Evolutionary conservation across 1,139 yeast genomes (phyloP), one percentile per base, ranked within the genome.

Genomic region (Scheffersomyces quercinus): DNA sequence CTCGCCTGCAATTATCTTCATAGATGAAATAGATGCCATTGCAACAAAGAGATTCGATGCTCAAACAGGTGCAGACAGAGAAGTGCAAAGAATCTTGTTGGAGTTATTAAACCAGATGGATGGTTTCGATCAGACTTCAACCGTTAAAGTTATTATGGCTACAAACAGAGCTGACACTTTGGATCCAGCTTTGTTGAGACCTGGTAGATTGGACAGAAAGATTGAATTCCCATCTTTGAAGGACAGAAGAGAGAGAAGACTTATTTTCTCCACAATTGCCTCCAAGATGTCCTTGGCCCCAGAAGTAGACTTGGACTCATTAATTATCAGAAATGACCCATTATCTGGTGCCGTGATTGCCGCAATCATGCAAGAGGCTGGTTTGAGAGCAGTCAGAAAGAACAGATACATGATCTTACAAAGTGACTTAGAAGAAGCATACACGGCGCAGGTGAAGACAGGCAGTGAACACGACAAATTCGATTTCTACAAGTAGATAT

Each of bases 361-460:
- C 29, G 99, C 99, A 26, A 93, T 95, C 56, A 93, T 95, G 99
- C 99, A 95, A 78, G 99, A 95, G 70, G 99, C 99, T 28, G 99
- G 99, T 53, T 79, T 95, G 56, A 82, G 98, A 57, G 99, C 99
- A 0, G 98, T 95, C 40, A 85, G 99, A 72, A 93, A 93, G 75
- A 93, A 93, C 68, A 83, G 99, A 69, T 93, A 93, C 67, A 95
- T 95, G 71, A 93, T 95, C 55, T 75, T 95, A 60, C 98, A 93
- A 70, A 82, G 85, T 60, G 99, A 95, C 70, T 77, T 95, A 64
- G 99, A 95, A 64, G 99, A 95, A 70, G 99, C 99, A 7, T 95
- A 95, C 70, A 87, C 95, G 47, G 75, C 96, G 41, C 98, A 93
- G 75, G 98, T 95, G 52, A 95, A 93, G 77, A 81, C 96, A 5